These are phyloP conservation scores for Bathelium albidoporum DNA, from an alignment of 495 filamentous ascomycete species.

Conservation along the genomic window DNA sequence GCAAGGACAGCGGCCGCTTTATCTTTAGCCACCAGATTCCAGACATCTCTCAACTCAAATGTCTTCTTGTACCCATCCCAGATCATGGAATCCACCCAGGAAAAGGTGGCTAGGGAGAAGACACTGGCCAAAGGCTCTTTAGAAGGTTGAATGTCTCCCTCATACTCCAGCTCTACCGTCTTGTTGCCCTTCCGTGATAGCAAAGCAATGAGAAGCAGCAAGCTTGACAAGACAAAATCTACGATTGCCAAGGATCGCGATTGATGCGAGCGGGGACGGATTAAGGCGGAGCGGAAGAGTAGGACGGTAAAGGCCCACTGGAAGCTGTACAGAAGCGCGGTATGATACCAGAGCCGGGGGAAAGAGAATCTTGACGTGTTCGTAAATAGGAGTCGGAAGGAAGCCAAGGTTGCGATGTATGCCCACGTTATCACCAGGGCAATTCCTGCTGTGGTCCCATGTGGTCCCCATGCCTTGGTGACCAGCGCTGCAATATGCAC, in stretches of 20 bases:
- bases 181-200: slow-evolving; percentile 89
- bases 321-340: slow-evolving; percentile 69
- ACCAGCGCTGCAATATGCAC: slow-evolving; percentile 54
- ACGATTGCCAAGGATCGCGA: slow-evolving; percentile 51
- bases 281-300: slow-evolving; percentile 73
- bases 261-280: slow-evolving; percentile 59
- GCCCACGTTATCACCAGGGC: slow-evolving; percentile 61
- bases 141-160: slow-evolving; percentile 76
- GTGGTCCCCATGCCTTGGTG: slow-evolving; percentile 43
- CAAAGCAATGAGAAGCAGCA: slow-evolving; percentile 64
- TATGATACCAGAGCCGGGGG: slow-evolving; percentile 85
- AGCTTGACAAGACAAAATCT: slow-evolving; percentile 61
- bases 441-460: slow-evolving; percentile 50
- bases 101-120: slow-evolving; percentile 76
- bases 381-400: slow-evolving; percentile 61
- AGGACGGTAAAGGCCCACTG: slow-evolving; percentile 70
- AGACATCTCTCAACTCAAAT: slow-evolving; percentile 71
- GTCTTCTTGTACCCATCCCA: slow-evolving; percentile 84
- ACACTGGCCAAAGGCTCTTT: slow-evolving; percentile 77
- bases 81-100: slow-evolving; percentile 84
- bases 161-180: slow-evolving; percentile 72
- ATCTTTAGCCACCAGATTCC: slow-evolving; percentile 82
- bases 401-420: slow-evolving; percentile 69
- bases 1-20: slow-evolving; percentile 70
- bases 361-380: slow-evolving; percentile 51